Evolutionary conservation across 2,329 filamentous ascomycete species (phyloP).

Genomic region (Pseudopyrenochaeta lycopersici): DNA sequence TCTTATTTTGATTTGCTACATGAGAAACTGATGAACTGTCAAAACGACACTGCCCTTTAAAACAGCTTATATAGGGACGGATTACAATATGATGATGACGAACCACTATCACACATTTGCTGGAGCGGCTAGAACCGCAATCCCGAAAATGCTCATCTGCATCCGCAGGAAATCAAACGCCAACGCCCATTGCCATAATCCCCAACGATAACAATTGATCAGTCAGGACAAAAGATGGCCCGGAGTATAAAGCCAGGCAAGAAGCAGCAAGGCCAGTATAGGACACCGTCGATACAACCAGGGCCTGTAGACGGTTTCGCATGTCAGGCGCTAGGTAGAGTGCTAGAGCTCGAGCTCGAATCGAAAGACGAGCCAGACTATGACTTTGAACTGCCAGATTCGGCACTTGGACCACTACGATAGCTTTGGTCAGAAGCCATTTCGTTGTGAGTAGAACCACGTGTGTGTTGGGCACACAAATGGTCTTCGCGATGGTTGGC

Average conservation of each 20-base stretch:
- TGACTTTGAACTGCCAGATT: constrained; percentile 35
- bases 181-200: neutral
- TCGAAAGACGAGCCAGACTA: constrained; percentile 33
- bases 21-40: too few species aligned
- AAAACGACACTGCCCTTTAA: too few species aligned
- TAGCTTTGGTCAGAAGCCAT: constrained; percentile 32
- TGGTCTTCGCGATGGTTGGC: constrained; percentile 36
- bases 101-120: too few species aligned
- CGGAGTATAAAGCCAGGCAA: constrained; percentile 44
- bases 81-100: too few species aligned
- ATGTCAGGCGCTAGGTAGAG: constrained; percentile 28
- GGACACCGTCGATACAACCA: constrained; percentile 32
- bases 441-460: constrained; percentile 27
- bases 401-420: constrained; percentile 34
- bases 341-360: constrained; percentile 21
- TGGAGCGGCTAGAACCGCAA: too few species aligned
- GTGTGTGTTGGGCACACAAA: constrained; percentile 28
- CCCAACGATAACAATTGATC: constrained; percentile 1
- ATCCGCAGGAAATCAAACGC: too few species aligned
- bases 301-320: constrained; percentile 34
- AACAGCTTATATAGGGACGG: too few species aligned
- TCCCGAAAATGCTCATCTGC: too few species aligned
- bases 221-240: constrained; percentile 46
- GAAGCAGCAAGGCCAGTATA: constrained; percentile 45
- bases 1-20: too few species aligned